Evolutionary conservation across 768 basidiomycete species (phyloP).

Genomic region (Tephrocybe sp.): DNA sequence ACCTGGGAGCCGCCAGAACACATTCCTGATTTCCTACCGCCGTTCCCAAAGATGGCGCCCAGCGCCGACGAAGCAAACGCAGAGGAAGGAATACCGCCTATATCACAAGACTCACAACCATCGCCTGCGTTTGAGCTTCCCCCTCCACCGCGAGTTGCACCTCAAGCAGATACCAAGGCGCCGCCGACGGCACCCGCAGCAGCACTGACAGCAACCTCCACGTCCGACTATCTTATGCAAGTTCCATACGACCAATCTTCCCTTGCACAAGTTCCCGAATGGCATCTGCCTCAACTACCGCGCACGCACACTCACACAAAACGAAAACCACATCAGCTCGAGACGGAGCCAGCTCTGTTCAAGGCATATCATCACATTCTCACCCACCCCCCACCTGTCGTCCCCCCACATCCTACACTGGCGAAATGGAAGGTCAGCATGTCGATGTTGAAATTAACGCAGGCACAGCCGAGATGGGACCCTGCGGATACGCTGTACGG

Average conservation of each 20-base stretch:
- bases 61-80: too few species aligned
- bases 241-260: slow-evolving; percentile 75
- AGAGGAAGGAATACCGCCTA: too few species aligned
- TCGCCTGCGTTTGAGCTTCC: slow-evolving; percentile 5
- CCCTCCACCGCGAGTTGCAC: slow-evolving; percentile 6
- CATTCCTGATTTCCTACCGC: slow-evolving; percentile 66
- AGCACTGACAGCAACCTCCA: slow-evolving; percentile 45
- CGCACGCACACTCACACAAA: slow-evolving; percentile 9
- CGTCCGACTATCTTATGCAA: slow-evolving; percentile 69
- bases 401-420: slow-evolving; percentile 49
- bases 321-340: slow-evolving; percentile 47
- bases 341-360: slow-evolving; percentile 62
- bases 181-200: slow-evolving; percentile 27
- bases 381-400: slow-evolving; percentile 59
- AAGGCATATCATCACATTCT: slow-evolving; percentile 76
- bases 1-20: slow-evolving; percentile 62
- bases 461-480: slow-evolving; percentile 64
- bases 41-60: too few species aligned
- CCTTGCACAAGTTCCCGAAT: slow-evolving; percentile 59
- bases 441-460: slow-evolving; percentile 58
- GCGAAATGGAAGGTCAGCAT: slow-evolving; percentile 75
- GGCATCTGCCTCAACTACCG: slow-evolving; percentile 60
- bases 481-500: slow-evolving; percentile 64
- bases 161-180: too few species aligned
- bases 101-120: slow-evolving; percentile 23